A percentile compares a stretch with the other conserved stretches of the same genome.
phyloP scores from a whole-genome alignment of 192 early-diverging fungal genomes.

The Coemansia sp. region DNA sequence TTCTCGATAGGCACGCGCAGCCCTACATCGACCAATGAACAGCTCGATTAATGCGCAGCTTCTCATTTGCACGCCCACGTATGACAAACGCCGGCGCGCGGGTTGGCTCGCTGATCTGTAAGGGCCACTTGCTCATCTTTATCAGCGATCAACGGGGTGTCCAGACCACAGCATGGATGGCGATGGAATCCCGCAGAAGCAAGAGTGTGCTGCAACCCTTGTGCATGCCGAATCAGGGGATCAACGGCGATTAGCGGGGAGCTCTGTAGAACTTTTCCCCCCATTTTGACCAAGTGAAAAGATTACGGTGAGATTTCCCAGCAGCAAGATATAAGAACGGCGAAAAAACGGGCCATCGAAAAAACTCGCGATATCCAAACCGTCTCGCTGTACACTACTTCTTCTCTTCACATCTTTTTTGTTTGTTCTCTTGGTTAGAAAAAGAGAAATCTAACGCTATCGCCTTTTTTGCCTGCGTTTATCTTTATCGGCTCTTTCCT shows the following conservation, averaged over 20 bases:
- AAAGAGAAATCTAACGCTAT: not conserved
- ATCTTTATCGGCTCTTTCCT: slow-evolving; percentile 4
- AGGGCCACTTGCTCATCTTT: not conserved
- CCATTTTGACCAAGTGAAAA: not conserved
- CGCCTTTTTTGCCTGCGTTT: not conserved
- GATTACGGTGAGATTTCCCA: not conserved
- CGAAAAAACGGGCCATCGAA: not conserved
- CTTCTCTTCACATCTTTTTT: not conserved
- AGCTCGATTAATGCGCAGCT: not conserved
- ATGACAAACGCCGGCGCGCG: not conserved
- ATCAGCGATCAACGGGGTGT: not conserved
- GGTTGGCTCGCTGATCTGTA: not conserved
- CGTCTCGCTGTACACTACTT: not conserved
- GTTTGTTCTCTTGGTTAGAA: not conserved
- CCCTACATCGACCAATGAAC: not conserved
- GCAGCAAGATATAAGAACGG: not conserved
- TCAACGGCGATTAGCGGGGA: slow-evolving; percentile 18
- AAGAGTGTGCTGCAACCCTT: not conserved
- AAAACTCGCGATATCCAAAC: not conserved
- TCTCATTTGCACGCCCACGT: not conserved
- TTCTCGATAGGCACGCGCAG: not conserved
- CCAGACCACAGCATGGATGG: not conserved
- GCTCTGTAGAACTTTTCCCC: slow-evolving; percentile 24
- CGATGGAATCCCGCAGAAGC: slow-evolving; percentile 23
- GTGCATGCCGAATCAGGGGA: slow-evolving; percentile 6